Percentiles rank a stretch among this genome's conserved stretches.
Conservation (phyloP, 768 basidiomycete species). For the Mycena metata region DNA sequence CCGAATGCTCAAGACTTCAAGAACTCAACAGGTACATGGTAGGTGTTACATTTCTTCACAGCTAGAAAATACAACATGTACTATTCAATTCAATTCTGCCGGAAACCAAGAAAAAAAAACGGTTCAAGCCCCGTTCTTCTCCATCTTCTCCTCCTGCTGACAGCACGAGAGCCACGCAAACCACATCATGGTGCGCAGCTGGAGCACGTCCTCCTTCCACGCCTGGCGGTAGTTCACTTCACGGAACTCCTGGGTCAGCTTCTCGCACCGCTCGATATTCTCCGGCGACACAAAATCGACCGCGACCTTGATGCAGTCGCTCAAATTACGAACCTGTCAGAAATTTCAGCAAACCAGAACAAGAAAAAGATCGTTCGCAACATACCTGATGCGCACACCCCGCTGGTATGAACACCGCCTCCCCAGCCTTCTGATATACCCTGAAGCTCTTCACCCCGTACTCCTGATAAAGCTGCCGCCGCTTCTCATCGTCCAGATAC, state of each 20-base stretch:
- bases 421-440: constrained; percentile 91
- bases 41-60: too few relatives aligned
- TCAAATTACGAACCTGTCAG: constrained; percentile 87
- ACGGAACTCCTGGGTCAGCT: constrained; percentile 89
- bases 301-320: constrained; percentile 97
- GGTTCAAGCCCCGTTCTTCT: constrained; percentile 13
- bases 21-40: too few relatives aligned
- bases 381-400: constrained; percentile 92
- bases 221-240: constrained; percentile 88
- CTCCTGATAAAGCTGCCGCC: constrained; percentile 75
- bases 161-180: constrained; percentile 87
- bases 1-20: too few relatives aligned
- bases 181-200: constrained; percentile 94
- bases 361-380: background rate
- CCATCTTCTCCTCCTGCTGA: constrained; percentile 46
- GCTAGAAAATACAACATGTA: too few relatives aligned
- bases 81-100: too few relatives aligned
- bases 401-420: constrained; percentile 96
- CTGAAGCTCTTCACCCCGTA: constrained; percentile 83
- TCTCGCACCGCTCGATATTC: constrained; percentile 89
- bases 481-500: constrained; percentile 80
- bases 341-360: constrained; percentile 17
- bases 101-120: too few relatives aligned
- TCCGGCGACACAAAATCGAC: constrained; percentile 96
- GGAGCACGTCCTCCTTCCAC: constrained; percentile 96